Conservation (phyloP, 495 filamentous ascomycete species). For the Aspergillus affinis region DNA sequence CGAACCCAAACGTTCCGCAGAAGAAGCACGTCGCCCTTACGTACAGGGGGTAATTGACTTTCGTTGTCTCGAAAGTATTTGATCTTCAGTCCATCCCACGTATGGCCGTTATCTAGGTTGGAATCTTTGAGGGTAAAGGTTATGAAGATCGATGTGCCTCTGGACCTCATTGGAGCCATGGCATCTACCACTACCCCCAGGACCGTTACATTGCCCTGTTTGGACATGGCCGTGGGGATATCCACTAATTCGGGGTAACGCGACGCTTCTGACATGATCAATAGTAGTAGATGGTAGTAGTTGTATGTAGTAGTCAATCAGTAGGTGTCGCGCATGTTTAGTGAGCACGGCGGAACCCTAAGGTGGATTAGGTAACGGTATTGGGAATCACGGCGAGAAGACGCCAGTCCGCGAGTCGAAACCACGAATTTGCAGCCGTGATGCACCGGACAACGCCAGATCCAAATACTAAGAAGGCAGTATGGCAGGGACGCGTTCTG, state of each 20-base stretch:
- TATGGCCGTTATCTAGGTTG: constrained; percentile 28
- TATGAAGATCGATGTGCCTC: constrained; percentile 36
- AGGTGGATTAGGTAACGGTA: neutral
- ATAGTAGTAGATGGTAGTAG: neutral
- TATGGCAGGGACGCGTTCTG: neutral
- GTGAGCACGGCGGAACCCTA: neutral
- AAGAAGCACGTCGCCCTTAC: constrained; percentile 48
- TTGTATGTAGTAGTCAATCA: neutral
- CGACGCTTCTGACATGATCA: constrained; percentile 1
- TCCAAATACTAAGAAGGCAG: neutral
- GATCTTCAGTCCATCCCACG: constrained; percentile 47
- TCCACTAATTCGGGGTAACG: constrained; percentile 26
- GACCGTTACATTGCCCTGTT: constrained; percentile 34
- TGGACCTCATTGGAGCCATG: constrained; percentile 27
- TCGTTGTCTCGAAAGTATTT: constrained; percentile 49
- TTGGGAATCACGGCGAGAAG: neutral
- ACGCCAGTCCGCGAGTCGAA: neutral
- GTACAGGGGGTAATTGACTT: constrained; percentile 36
- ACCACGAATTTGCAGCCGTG: neutral
- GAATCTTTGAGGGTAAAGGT: constrained; percentile 53
- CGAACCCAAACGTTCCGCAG: constrained; percentile 44
- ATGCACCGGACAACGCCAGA: neutral
- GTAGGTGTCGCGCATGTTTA: neutral
- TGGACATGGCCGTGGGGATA: constrained; percentile 35
- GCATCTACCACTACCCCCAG: constrained; percentile 52